Percentiles rank a stretch among this genome's conserved stretches.
Evolutionary conservation across 192 early-diverging fungal genomes (phyloP).

Genomic region (Backusella circina): DNA sequence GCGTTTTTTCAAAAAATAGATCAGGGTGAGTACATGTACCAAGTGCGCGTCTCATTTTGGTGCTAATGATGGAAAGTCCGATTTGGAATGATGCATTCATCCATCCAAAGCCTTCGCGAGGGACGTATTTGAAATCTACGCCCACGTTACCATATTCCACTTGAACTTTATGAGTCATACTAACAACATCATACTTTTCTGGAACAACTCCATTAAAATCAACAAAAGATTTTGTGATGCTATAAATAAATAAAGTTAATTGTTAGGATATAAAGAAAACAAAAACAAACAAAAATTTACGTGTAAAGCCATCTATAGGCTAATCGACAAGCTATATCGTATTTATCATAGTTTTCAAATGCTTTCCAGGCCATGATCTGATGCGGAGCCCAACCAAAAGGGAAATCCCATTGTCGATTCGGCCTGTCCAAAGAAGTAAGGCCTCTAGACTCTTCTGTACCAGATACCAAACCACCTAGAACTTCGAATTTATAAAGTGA

Average conservation of each 20-base stretch:
- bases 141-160: constrained; percentile 99
- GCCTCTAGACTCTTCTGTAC: constrained; percentile 90
- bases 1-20: constrained; percentile 27
- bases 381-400: constrained; percentile 96
- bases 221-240: constrained; percentile 91
- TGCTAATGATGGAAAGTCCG: constrained; percentile 72
- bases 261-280: not conserved
- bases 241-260: constrained; percentile 12
- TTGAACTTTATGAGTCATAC: constrained; percentile 83
- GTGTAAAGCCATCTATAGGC: constrained; percentile 97
- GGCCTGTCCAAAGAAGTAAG: constrained; percentile 76
- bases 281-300: constrained; percentile 25
- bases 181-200: constrained; percentile 96
- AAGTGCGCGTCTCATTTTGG: constrained; percentile 74
- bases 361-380: constrained; percentile 97
- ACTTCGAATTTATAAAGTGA: constrained; percentile 83
- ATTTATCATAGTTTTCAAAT: constrained; percentile 78
- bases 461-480: constrained; percentile 85
- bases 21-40: constrained; percentile 47
- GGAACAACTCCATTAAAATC: constrained; percentile 97
- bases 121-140: constrained; percentile 89
- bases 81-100: constrained; percentile 95
- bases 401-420: constrained; percentile 95
- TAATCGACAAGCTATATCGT: constrained; percentile 65
- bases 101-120: constrained; percentile 98